A percentile compares a stretch with the other conserved stretches of the same genome.
Evolutionary conservation across 139 green algal genomes (phyloP).

Genomic region (Picochlorum costavermella): DNA sequence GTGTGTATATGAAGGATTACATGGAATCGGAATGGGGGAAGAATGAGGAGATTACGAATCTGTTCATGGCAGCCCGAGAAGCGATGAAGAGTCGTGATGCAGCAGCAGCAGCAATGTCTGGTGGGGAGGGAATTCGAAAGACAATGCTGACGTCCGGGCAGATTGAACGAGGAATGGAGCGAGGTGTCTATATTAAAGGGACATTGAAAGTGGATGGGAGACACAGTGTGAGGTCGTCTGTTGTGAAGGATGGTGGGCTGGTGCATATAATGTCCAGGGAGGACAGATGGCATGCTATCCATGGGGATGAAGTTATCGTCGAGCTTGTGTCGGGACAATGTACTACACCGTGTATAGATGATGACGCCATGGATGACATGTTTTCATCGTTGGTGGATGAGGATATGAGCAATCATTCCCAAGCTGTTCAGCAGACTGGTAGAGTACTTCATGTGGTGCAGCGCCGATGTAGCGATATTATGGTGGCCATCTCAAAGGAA

Average conservation of each 20-base stretch:
- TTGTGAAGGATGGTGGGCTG: not conserved
- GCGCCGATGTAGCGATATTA: not conserved
- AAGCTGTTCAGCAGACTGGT: conserved; percentile 58
- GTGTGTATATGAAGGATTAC: conserved; percentile 2
- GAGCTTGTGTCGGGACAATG: conserved; percentile 22
- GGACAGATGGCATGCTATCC: not conserved
- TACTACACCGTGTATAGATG: conserved; percentile 19
- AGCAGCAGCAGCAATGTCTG: conserved; percentile 9
- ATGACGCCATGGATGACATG: conserved; percentile 56
- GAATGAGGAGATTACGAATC: not conserved
- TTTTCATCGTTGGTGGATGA: conserved; percentile 62
- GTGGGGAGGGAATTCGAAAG: conserved; percentile 18
- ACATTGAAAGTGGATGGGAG: too few species aligned
- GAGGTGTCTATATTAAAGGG: not conserved
- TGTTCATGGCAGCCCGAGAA: not conserved
- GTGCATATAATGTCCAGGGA: not conserved
- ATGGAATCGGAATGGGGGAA: not conserved
- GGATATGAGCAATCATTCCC: conserved; percentile 70
- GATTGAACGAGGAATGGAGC: not conserved
- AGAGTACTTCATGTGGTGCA: conserved; percentile 64
- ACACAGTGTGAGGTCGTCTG: too few species aligned
- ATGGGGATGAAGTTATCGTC: conserved; percentile 16
- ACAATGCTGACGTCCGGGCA: not conserved
- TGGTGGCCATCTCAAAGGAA: not conserved
- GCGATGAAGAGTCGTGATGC: not conserved